Evolutionary conservation across 2,329 filamentous ascomycete species (phyloP).

Genomic region (Neurospora crassa): DNA sequence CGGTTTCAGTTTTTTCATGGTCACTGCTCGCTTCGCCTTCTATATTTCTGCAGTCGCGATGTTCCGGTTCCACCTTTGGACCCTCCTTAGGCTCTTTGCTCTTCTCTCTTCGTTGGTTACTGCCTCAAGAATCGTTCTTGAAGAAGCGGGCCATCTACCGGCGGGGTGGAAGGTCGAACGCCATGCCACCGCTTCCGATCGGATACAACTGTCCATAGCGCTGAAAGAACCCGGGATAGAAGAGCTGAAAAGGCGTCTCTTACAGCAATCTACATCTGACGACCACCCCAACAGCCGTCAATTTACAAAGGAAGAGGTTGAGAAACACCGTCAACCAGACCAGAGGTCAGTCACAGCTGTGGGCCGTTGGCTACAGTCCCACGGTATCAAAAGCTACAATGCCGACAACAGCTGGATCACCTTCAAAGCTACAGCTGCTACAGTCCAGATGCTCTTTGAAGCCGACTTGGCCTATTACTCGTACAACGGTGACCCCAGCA

Average conservation of each 20-base stretch:
- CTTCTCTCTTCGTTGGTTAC: conserved; percentile 1
- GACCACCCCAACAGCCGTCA: conserved; percentile 17
- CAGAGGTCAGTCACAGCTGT: conserved; percentile 27
- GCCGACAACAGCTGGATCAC: conserved; percentile 32
- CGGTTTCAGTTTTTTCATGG: background rate
- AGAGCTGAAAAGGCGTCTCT: conserved; percentile 21
- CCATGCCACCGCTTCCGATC: conserved; percentile 18
- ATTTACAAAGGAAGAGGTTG: conserved; percentile 28
- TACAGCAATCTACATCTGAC: conserved; percentile 13
- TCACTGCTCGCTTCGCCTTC: background rate
- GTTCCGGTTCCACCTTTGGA: conserved; percentile 4
- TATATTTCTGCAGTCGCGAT: conserved; percentile 4
- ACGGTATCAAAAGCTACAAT: conserved; percentile 25
- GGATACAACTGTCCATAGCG: conserved; percentile 20
- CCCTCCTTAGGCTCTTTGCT: conserved; percentile 7
- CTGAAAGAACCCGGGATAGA: conserved; percentile 22
- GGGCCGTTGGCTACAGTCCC: conserved; percentile 30
- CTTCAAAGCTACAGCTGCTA: conserved; percentile 30
- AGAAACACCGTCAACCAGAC: conserved; percentile 26
- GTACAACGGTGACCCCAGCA: conserved; percentile 23
- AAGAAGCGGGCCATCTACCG: conserved; percentile 15
- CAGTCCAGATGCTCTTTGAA: conserved; percentile 31
- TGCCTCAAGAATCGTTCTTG: conserved; percentile 14
- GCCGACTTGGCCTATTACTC: conserved; percentile 32
- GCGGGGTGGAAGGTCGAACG: conserved; percentile 20